These are phyloP conservation scores for Globisporangium splendens DNA, from an alignment of 352 stramenopile species.

Conservation along the genomic window DNA sequence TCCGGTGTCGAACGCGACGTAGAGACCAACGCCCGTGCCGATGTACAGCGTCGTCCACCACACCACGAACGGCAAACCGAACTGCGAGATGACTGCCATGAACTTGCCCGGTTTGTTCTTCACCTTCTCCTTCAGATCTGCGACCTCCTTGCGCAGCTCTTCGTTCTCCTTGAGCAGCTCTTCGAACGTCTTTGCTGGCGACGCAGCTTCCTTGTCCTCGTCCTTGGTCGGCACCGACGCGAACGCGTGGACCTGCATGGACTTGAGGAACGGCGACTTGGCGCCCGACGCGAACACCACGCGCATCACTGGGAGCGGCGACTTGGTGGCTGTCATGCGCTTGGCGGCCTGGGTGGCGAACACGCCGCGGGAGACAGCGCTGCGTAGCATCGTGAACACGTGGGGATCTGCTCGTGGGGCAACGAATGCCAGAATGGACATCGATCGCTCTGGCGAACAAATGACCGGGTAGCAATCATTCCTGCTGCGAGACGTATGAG, in stretches of 20 bases:
- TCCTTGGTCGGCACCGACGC: constrained; percentile 39
- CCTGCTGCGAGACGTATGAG: neutral
- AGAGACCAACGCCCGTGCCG: constrained; percentile 65
- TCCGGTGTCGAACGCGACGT: constrained; percentile 69
- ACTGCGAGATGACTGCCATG: constrained; percentile 76
- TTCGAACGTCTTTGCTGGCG: constrained; percentile 51
- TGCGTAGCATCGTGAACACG: constrained; percentile 10
- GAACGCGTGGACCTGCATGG: constrained; percentile 45
- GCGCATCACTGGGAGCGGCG: constrained; percentile 14
- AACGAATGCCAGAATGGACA: constrained; percentile 1
- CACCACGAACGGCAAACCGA: constrained; percentile 78
- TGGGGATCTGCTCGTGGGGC: neutral
- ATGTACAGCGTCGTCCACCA: constrained; percentile 84
- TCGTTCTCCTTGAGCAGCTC: constrained; percentile 76
- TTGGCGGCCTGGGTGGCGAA: constrained; percentile 9
- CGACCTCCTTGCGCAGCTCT: constrained; percentile 66
- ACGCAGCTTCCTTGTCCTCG: constrained; percentile 17
- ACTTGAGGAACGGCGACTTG: constrained; percentile 19
- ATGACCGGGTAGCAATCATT: neutral
- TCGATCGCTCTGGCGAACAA: neutral
- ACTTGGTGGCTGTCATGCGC: neutral
- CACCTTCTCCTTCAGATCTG: constrained; percentile 49
- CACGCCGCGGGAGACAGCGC: constrained; percentile 7
- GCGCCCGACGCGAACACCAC: constrained; percentile 3
- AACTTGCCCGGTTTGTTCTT: constrained; percentile 76